phyloP scores from a whole-genome alignment of 2,329 filamentous ascomycete genomes.

The Tolypocladium ovalisporum region DNA sequence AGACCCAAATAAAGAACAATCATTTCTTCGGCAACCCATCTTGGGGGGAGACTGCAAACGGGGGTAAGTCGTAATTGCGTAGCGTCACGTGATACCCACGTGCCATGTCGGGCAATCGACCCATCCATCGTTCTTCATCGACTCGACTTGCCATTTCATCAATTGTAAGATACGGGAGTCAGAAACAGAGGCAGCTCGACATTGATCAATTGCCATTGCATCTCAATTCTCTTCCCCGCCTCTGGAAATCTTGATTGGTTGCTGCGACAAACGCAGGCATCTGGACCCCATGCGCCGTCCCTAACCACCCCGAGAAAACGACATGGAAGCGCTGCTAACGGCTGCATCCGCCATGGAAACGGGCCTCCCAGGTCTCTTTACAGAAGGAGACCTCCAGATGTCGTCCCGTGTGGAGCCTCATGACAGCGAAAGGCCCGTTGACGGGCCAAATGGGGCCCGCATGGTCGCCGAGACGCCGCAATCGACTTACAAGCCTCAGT shows the following conservation, averaged over 20 bases:
- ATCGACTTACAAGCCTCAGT: slow-evolving; percentile 17
- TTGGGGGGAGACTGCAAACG: not conserved
- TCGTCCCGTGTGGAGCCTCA: not conserved
- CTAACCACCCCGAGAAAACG: not conserved
- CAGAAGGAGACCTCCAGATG: not conserved
- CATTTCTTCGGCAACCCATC: not conserved
- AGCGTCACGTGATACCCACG: not conserved
- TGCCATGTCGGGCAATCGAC: not conserved
- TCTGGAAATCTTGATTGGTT: not conserved
- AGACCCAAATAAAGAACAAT: not conserved
- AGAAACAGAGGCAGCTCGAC: not conserved
- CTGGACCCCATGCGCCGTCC: not conserved
- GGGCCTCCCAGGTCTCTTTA: too few species aligned
- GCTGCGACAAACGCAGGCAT: not conserved
- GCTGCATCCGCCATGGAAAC: not conserved
- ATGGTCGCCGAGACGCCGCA: not conserved
- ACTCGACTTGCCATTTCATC: not conserved
- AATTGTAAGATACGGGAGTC: not conserved
- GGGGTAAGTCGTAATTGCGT: too few species aligned
- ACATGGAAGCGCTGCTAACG: not conserved
- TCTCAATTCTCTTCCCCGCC: not conserved
- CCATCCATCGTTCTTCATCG: not conserved
- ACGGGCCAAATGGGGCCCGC: not conserved
- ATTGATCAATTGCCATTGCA: too few species aligned
- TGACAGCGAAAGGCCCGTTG: not conserved